Conservation (phyloP, 2,329 filamentous ascomycete species). For the Nigrograna mackinnonii region DNA sequence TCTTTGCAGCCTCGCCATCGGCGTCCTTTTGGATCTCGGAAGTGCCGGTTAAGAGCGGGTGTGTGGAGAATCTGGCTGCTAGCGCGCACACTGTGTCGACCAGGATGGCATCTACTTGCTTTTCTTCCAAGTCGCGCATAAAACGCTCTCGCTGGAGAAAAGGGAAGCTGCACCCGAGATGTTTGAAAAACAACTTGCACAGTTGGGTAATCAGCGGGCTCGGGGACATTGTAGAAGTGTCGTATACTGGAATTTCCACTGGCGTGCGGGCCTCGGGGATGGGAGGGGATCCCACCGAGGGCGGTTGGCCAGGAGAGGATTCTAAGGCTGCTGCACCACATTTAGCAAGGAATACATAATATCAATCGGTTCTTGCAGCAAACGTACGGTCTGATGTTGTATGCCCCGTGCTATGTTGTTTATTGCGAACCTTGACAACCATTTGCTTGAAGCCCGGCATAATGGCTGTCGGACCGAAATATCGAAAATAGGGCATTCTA, state of each 20-base stretch:
- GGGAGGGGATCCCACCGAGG: conserved; percentile 29
- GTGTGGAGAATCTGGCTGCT: conserved; percentile 75
- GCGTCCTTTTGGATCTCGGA: conserved; percentile 48
- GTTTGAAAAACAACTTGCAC: conserved; percentile 78
- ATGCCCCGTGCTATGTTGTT: conserved; percentile 61
- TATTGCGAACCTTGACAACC: conserved; percentile 75
- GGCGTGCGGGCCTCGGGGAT: conserved; percentile 46
- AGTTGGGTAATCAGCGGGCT: conserved; percentile 76
- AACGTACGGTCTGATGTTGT: conserved; percentile 57
- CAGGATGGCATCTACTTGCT: conserved; percentile 79
- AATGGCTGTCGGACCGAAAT: conserved; percentile 89
- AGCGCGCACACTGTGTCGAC: conserved; percentile 86
- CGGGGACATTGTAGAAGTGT: conserved; percentile 72
- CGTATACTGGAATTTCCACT: conserved; percentile 68
- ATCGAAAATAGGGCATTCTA: conserved; percentile 85
- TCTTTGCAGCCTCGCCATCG: conserved; percentile 18
- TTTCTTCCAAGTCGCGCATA: conserved; percentile 75
- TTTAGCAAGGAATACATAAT: not conserved
- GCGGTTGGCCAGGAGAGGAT: conserved; percentile 37
- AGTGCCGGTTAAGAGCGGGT: conserved; percentile 56
- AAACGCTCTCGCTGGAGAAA: conserved; percentile 77
- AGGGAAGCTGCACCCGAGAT: conserved; percentile 84
- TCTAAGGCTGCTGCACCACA: conserved; percentile 25
- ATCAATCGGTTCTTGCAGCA: not conserved
- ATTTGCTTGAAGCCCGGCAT: conserved; percentile 92